These are phyloP conservation scores for Epichloe typhina DNA, from an alignment of 2,329 filamentous ascomycete genomes.

Conservation along the genomic window DNA sequence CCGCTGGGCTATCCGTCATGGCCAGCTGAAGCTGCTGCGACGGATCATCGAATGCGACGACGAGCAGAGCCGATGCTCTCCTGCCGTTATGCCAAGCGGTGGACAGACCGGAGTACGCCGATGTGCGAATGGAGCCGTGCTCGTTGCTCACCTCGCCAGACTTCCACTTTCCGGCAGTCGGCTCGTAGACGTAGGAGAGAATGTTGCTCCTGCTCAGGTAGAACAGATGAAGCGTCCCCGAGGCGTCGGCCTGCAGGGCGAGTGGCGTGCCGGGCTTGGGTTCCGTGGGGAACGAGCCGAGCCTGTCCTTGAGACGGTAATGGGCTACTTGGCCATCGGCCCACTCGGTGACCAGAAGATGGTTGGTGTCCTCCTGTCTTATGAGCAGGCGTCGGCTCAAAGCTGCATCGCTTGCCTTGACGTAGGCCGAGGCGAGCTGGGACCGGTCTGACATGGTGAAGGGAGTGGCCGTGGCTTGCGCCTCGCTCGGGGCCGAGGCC, in stretches of 20 bases:
- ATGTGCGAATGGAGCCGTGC: slow-evolving; percentile 1
- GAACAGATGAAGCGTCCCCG: slow-evolving; percentile 11
- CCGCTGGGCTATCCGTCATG: slow-evolving; percentile 7
- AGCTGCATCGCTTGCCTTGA: neutral
- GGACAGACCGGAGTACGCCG: slow-evolving; percentile 9
- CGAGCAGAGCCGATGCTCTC: slow-evolving; percentile 5
- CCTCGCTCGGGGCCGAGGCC: neutral
- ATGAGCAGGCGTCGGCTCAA: slow-evolving; percentile 8
- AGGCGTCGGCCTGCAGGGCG: slow-evolving; percentile 8
- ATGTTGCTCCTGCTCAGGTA: slow-evolving; percentile 9
- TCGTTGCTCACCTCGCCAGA: slow-evolving; percentile 3
- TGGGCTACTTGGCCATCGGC: neutral
- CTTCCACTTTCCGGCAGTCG: slow-evolving; percentile 8
- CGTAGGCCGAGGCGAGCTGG: slow-evolving; percentile 8
- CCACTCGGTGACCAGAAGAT: slow-evolving; percentile 10
- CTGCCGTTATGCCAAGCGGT: slow-evolving; percentile 10
- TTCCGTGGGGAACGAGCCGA: neutral
- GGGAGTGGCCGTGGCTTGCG: neutral
- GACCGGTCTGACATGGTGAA: slow-evolving; percentile 9
- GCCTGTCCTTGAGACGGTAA: slow-evolving; percentile 7
- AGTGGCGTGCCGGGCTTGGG: slow-evolving; percentile 11
- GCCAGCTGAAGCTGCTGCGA: slow-evolving; percentile 9
- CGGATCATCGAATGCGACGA: slow-evolving; percentile 9
- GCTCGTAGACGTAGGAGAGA: slow-evolving; percentile 8
- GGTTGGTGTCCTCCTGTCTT: slow-evolving; percentile 11